phyloP scores from a whole-genome alignment of 768 basidiomycete species.

The Russula sp. region DNA sequence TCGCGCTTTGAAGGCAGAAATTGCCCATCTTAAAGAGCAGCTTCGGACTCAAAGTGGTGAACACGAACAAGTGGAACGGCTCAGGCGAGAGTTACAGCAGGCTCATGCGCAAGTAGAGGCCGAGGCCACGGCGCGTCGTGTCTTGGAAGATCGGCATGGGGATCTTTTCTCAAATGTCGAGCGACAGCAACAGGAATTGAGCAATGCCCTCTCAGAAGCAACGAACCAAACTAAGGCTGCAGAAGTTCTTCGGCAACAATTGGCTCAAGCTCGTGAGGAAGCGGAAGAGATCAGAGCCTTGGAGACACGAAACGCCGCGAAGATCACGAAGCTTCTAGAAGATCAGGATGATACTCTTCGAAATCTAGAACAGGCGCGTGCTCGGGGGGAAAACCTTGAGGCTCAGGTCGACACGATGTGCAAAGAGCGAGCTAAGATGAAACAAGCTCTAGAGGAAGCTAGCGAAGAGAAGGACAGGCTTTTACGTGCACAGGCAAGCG shows the following conservation, averaged over 20 bases:
- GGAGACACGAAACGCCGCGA: conserved; percentile 55
- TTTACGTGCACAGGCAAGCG: conserved; percentile 63
- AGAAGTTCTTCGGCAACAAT: conserved; percentile 54
- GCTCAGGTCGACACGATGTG: conserved; percentile 63
- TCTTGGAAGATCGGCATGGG: conserved; percentile 55
- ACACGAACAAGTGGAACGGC: conserved; percentile 43
- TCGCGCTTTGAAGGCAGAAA: conserved; percentile 45
- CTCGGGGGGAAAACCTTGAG: conserved; percentile 68
- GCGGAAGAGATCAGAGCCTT: conserved; percentile 61
- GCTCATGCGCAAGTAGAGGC: conserved; percentile 56
- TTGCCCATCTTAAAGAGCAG: conserved; percentile 43
- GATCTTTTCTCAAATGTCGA: conserved; percentile 52
- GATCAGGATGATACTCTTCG: conserved; percentile 69
- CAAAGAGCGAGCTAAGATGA: conserved; percentile 64
- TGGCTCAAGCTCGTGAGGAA: conserved; percentile 52
- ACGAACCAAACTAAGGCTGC: conserved; percentile 56
- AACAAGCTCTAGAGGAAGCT: conserved; percentile 58
- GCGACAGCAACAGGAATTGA: conserved; percentile 45
- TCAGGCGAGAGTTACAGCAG: conserved; percentile 61
- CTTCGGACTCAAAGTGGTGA: conserved; percentile 40
- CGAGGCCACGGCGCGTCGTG: conserved; percentile 52
- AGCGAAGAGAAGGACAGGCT: conserved; percentile 73
- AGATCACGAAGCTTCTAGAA: conserved; percentile 57
- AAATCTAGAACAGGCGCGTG: conserved; percentile 67
- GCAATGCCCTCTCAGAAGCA: conserved; percentile 55